phyloP scores from a whole-genome alignment of 441 rosid genomes.

The Hypseocharis bilobata region DNA sequence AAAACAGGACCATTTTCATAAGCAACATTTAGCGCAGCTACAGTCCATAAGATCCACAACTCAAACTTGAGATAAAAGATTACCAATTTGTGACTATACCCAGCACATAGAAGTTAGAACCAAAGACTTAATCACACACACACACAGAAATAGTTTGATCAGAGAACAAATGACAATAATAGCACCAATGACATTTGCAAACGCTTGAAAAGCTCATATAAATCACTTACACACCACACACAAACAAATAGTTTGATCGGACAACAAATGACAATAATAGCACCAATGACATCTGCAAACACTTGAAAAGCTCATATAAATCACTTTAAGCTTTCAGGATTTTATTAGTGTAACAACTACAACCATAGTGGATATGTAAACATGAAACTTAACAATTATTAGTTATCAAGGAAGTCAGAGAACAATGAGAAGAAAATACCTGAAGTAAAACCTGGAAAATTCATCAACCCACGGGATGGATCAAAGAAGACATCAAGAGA shows the following conservation, averaged over 20 bases:
- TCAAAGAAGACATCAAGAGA: slow-evolving; percentile 91
- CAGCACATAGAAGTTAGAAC: not conserved
- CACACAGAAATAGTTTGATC: not conserved
- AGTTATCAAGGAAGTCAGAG: not conserved
- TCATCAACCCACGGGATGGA: slow-evolving; percentile 68
- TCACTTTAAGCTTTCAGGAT: not conserved
- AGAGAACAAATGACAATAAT: too few species aligned
- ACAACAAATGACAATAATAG: not conserved
- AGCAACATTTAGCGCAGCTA: too few species aligned
- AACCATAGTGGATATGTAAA: not conserved
- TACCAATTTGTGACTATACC: not conserved
- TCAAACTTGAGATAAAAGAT: not conserved
- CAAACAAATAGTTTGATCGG: not conserved
- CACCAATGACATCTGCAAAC: not conserved
- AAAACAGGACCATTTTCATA: too few species aligned
- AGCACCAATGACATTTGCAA: not conserved
- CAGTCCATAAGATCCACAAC: too few species aligned
- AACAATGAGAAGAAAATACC: slow-evolving; percentile 37
- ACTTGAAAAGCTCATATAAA: not conserved
- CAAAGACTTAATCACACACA: not conserved
- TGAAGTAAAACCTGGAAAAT: slow-evolving; percentile 69
- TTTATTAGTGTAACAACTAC: not conserved
- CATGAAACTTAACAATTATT: not conserved
- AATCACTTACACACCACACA: not conserved
- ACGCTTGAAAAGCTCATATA: not conserved